phyloP scores from a whole-genome alignment of 1,284 basidiomycete genomes.

The Malassezia dermatis region DNA sequence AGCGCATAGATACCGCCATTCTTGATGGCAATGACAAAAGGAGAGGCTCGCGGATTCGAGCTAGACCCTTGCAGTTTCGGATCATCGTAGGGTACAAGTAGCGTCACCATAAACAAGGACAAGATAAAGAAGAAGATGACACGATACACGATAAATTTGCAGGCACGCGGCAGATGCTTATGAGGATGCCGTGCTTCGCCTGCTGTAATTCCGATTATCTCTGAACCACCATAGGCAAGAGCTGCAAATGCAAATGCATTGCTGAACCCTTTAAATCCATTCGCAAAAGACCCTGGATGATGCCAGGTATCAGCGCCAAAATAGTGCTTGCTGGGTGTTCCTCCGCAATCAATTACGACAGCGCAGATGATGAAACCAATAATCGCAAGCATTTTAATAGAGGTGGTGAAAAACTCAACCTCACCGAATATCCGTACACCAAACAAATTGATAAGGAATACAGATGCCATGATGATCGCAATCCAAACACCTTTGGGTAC shows the following conservation, averaged over 20 bases:
- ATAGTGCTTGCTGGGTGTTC: slow-evolving; percentile 22
- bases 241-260: slow-evolving; percentile 54
- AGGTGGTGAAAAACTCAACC: slow-evolving; percentile 50
- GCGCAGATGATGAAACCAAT: slow-evolving; percentile 41
- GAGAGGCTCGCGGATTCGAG: slow-evolving; percentile 49
- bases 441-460: slow-evolving; percentile 64
- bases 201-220: slow-evolving; percentile 75
- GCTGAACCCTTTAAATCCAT: slow-evolving; percentile 36
- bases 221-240: slow-evolving; percentile 70
- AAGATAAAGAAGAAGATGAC: slow-evolving; percentile 52
- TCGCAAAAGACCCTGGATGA: slow-evolving; percentile 9
- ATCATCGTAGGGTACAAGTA: slow-evolving; percentile 12
- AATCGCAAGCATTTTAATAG: slow-evolving; percentile 43
- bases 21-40: slow-evolving; percentile 52
- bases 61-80: slow-evolving; percentile 33
- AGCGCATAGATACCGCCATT: slow-evolving; percentile 49
- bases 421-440: slow-evolving; percentile 51
- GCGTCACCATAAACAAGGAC: slow-evolving; percentile 51
- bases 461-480: slow-evolving; percentile 61
- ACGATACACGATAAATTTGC: slow-evolving; percentile 36
- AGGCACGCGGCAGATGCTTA: slow-evolving; percentile 32
- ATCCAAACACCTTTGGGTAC: slow-evolving; percentile 56
- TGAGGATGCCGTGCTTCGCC: slow-evolving; percentile 54
- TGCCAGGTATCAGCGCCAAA: slow-evolving; percentile 2
- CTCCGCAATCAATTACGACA: slow-evolving; percentile 39